Base-by-base conservation (phyloP, 768 basidiomycete species). In the Mycena vulgaris region DNA sequence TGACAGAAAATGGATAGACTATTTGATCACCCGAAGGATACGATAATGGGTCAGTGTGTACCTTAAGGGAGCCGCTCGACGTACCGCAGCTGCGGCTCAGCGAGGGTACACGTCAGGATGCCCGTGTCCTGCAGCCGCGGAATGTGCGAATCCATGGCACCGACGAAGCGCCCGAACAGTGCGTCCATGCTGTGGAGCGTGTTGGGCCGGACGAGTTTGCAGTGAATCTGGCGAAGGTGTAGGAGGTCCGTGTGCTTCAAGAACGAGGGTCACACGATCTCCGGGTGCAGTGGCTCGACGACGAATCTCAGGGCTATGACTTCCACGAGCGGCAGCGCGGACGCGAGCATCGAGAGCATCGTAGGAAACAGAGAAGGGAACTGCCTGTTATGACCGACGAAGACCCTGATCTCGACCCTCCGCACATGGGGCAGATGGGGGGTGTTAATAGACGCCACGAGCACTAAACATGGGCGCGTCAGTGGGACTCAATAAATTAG, bases 271-370 rank as follows among this genome's bases (percentile, higher is more conserved):
- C 59, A 49, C 0, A 68, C 40, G 5, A 56, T 1, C 45, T 62
- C 53, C 13, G 59, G 52, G 16, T 11, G n/a, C 0, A 47, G 42
- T 31, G 53, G 59, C 30, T 49, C 33, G 35, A 56, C 51, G 5
- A 48, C 21, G 17, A 68, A 62, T 30, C 31, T 5, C 14, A 68
- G 14, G 27, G 33, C 37, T 27, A 62, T 56, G 52, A 25, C 9
- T 40, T 68, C 66, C 16, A 67, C 27, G 27, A 67, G 37, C 9
- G 66, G 66, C 25, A 67, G 40, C 21, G 48, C 31, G 30, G 66
- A 28, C 3, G 66, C 58, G 7, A 67, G n/a, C 25, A 25, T 25
- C 58, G 37, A 25, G 28, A 67, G n/a, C 2, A 51, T 67, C 2
- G 47, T 30, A 25, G 48, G 21, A 19, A 67, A 60, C 39, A 40